A percentile compares a stretch with the other conserved stretches of the same genome.
Conservation (phyloP, 2,329 filamentous ascomycete genomes). For the Phaeosphaeriaceae sp. region DNA sequence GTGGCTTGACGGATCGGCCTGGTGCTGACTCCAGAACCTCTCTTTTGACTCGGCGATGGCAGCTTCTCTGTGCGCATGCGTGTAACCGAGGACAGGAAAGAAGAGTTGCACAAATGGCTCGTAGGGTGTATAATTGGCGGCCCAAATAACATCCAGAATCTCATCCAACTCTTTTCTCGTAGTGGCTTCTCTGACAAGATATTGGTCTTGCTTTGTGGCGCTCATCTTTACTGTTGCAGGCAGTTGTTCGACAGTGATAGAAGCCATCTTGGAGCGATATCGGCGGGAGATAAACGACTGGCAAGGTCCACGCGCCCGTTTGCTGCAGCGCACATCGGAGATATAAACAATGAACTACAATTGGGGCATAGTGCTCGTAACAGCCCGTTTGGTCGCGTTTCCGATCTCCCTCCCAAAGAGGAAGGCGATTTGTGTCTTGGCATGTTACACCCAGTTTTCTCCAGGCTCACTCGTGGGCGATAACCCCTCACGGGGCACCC, state of each 20-base stretch:
- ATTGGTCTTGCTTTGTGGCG: conserved; percentile 15
- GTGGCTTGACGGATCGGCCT: conserved; percentile 32
- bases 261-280: conserved; percentile 27
- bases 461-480: conserved; percentile 19
- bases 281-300: conserved; percentile 21
- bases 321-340: conserved; percentile 31
- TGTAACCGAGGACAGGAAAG: conserved; percentile 43
- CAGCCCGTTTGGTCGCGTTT: conserved; percentile 24
- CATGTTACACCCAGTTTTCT: conserved; percentile 23
- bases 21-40: conserved; percentile 40
- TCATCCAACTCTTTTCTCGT: conserved; percentile 38
- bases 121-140: conserved; percentile 44
- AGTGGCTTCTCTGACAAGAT: conserved; percentile 33
- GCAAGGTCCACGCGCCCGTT: conserved; percentile 16
- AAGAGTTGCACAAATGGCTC: conserved; percentile 44
- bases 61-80: conserved; percentile 29
- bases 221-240: conserved; percentile 16
- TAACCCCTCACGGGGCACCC: conserved; percentile 22
- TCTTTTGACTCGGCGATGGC: conserved; percentile 38
- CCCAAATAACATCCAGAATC: conserved; percentile 44
- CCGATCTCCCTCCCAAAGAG: conserved; percentile 22
- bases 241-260: conserved; percentile 16
- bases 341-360: conserved; percentile 26
- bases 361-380: conserved; percentile 24
- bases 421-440: conserved; percentile 35